phyloP scores from a whole-genome alignment of 805 yeast species.

The Wickerhamiella shivajii region DNA sequence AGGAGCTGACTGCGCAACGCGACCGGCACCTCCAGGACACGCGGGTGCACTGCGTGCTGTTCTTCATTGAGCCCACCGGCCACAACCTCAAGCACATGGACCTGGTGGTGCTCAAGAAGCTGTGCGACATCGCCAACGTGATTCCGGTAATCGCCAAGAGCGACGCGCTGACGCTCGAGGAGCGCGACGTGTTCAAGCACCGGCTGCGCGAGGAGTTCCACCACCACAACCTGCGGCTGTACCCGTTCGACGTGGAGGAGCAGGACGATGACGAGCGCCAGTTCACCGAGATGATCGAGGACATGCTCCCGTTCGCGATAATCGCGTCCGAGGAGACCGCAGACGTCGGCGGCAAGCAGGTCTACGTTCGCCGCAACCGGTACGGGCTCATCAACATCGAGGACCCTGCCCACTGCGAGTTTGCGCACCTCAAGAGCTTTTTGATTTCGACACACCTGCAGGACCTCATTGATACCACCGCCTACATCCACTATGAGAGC shows the following conservation, averaged over 20 bases:
- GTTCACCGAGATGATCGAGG: conserved; percentile 22
- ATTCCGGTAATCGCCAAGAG: conserved; percentile 92
- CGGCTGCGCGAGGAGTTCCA: conserved; percentile 59
- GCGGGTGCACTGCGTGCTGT: conserved; percentile 84
- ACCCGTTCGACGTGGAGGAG: conserved; percentile 54
- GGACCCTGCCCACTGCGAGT: conserved; percentile 91
- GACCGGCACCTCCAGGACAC: conserved; percentile 71
- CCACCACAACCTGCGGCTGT: conserved; percentile 57
- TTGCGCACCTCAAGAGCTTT: conserved; percentile 84
- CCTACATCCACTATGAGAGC: conserved; percentile 75
- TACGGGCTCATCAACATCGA: conserved; percentile 93
- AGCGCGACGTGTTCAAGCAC: conserved; percentile 66
- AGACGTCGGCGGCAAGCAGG: conserved; percentile 58
- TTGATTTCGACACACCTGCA: conserved; percentile 90
- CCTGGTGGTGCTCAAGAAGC: conserved; percentile 63
- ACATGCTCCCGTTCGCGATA: conserved; percentile 71
- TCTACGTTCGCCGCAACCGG: conserved; percentile 81
- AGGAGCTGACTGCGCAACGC: conserved; percentile 88
- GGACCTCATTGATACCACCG: conserved; percentile 87
- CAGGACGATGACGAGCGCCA: conserved; percentile 26
- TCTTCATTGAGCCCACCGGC: conserved; percentile 80
- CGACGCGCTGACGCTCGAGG: conserved; percentile 76
- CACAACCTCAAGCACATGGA: conserved; percentile 77
- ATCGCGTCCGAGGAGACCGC: conserved; percentile 79
- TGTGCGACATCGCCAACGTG: conserved; percentile 82